Evolutionary conservation across 768 basidiomycete genomes (phyloP), one percentile per base, ranked within the genome.

Genomic region (Mycena floridula): DNA sequence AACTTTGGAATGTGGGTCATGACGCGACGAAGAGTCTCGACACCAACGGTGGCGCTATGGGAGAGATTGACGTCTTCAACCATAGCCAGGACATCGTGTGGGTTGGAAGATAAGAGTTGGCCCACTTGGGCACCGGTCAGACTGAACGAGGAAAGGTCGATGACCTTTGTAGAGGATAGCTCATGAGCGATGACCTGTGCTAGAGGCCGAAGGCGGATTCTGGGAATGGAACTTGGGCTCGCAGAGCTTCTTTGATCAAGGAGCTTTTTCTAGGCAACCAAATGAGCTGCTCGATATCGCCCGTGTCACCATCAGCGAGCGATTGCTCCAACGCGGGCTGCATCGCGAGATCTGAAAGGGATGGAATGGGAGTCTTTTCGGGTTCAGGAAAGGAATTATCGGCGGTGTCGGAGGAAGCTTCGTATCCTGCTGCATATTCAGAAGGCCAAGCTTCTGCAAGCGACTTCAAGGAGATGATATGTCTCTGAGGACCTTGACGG

Each of bases 261-360:
- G 40, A 21, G 0, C 56, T 54, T 49, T 62, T 68, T 0, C 53
- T 60, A 4, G 64, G 61, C 25, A 60, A 46, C 61, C 57, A 59
- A 22, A 62, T 20, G 23, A 67, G 30, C 3, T 51, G 48, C 39
- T 63, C 63, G 13, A 66, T 36, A 7, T 47, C 57, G 4, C 44
- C 45, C 0, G 47, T 56, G 27, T 63, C 53, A 8, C 50, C 59
- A 13, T 35, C 43, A 15, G 48, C 39, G 7, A 66, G 38, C 7
- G 55, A 54, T 15, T 56, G 53, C 11, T 53, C 40, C 5, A 68
- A 36, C 1, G 66, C 59, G 15, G 55, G 57, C 13, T 42, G 37
- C 5, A 67, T 26, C 4, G 59, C 37, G 15, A 67, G 43, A 21
- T 65, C 59, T 1, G 52, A 50, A 8, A 64, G 51, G 18, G 55